A percentile compares a stretch with the other conserved stretches of the same genome.
Conservation (phyloP, 768 basidiomycete genomes). For the Pseudohyphozyma bogoriensis region DNA sequence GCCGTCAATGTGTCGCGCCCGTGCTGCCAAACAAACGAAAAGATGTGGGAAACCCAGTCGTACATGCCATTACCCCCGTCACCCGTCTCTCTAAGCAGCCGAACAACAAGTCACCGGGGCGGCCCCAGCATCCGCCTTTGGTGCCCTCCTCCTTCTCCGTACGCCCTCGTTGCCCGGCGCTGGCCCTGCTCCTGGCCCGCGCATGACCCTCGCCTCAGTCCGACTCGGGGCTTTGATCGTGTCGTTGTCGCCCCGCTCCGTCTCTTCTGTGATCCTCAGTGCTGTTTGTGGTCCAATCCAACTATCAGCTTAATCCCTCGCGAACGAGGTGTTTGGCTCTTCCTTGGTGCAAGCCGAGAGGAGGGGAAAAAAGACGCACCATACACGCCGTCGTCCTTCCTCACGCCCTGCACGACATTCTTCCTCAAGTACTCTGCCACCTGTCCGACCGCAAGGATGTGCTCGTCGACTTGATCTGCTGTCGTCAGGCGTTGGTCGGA, state of each 20-base stretch:
- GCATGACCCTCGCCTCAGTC: neutral
- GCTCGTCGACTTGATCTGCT: conserved; percentile 39
- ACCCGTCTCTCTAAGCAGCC: no score
- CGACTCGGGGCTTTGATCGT: conserved; percentile 53
- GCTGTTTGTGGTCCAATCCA: neutral
- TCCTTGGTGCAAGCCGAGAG: neutral
- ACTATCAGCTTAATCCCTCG: no score
- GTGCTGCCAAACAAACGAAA: no score
- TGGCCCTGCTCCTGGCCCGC: neutral
- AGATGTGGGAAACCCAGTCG: no score
- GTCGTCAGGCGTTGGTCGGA: neutral
- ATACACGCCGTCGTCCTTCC: conserved; percentile 39
- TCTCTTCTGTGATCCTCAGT: conserved; percentile 49
- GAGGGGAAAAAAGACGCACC: conserved; percentile 7
- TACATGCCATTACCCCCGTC: no score
- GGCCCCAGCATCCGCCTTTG: neutral
- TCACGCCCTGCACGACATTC: conserved; percentile 76
- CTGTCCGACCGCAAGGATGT: conserved; percentile 55
- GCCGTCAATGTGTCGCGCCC: no score
- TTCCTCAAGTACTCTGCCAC: conserved; percentile 61
- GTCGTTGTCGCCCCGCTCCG: conserved; percentile 77
- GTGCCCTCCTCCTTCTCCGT: neutral
- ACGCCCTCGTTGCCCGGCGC: neutral
- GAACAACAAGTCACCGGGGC: no score
- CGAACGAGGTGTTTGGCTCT: neutral